Base-by-base conservation (phyloP, 352 stramenopile genomes). In the Blastocystis sp. region DNA sequence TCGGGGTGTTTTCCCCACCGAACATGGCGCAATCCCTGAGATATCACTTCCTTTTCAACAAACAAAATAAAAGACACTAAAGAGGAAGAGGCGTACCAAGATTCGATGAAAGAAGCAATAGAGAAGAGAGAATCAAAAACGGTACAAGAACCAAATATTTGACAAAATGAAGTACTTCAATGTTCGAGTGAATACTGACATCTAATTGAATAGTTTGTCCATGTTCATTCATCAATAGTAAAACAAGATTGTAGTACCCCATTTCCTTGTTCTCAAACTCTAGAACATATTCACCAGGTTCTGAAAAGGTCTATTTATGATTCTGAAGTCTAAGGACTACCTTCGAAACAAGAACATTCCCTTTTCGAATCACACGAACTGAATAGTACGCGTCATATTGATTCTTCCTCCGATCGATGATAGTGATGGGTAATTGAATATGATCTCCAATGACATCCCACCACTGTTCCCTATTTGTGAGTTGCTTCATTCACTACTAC, bases 201-300 rank as follows among this genome's bases (percentile, higher is more conserved):
- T 66, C 48, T 3, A 58, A 37, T 57, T 62, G 27, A 15, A 69
- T 24, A 0, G 68, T 68, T 51, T 84, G 73, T 22, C 51, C 40
- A 57, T 84, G 73, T 51, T 84, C 73, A 19, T 40, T 84, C 73
- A 53, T 56, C 73, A 84, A 30, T 24, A 84, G 53, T 22, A 84
- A n/a, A n/a, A 54, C 33, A 11, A 84, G 13, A 17, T 64, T 66
- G 73, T 68, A 84, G 53, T 84, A 84, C 17, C 73, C 73, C 30
- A 56, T 84, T 42, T 64, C 73, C 5, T 27, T 22, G 6, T 53
- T 48, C 33, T 84, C 73, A 35, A 84, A 84, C 40, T 30, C 11
- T 57, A 84, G 53, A 40, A 48, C 19, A 30, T 84, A 66, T 24
- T 11, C n/a, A 48, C 73, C 73, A 19, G 51, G 22, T 57, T 84